Conservation (phyloP, 805 yeast genomes). For the Kodamaea fukazawae region DNA sequence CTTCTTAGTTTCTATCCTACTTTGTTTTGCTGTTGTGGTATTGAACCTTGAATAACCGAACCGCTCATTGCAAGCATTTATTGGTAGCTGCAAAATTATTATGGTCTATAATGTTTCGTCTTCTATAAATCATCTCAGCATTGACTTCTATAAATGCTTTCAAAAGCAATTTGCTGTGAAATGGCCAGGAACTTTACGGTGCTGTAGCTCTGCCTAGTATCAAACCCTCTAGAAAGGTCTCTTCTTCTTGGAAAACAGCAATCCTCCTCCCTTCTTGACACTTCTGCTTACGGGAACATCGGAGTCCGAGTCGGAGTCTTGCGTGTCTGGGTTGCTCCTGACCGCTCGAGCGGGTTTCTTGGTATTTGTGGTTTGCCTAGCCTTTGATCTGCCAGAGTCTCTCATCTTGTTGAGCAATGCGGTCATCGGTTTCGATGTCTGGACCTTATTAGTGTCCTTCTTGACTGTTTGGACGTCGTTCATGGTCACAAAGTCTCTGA, state of each 20-base stretch:
- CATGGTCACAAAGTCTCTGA: constrained; percentile 28
- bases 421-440: constrained; percentile 33
- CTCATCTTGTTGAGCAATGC: constrained; percentile 39
- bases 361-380: background rate
- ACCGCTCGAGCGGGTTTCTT: background rate
- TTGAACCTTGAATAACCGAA: too few relatives aligned
- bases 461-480: constrained; percentile 9
- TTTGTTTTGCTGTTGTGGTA: too few relatives aligned
- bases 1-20: too few relatives aligned
- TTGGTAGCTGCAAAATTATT: too few relatives aligned
- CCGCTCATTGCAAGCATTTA: too few relatives aligned
- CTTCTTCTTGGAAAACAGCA: constrained; percentile 13
- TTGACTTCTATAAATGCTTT: too few relatives aligned
- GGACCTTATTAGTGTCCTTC: constrained; percentile 1
- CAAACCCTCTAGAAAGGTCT: background rate
- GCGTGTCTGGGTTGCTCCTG: background rate
- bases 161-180: too few relatives aligned
- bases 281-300: constrained; percentile 3
- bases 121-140: background rate
- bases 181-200: too few relatives aligned
- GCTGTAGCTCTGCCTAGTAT: too few relatives aligned
- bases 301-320: constrained; percentile 7
- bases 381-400: constrained; percentile 18
- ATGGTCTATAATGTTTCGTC: too few relatives aligned
- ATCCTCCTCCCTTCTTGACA: constrained; percentile 7